Base-by-base conservation (phyloP, 2,329 filamentous ascomycete genomes). In the Rachicladosporium sp. region DNA sequence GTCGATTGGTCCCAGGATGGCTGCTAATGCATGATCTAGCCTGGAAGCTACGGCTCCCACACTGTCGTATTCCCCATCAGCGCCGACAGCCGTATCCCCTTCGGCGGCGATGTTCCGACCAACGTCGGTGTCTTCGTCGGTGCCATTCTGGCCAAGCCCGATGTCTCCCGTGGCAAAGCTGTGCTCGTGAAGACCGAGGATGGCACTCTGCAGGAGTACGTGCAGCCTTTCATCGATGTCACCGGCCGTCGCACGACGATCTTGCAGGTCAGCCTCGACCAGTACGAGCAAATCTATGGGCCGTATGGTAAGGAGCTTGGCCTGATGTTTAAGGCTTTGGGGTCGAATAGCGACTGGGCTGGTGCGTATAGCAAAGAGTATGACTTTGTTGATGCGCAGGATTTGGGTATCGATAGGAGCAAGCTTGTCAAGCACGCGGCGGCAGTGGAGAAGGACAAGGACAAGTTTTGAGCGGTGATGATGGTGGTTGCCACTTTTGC, bases 61-160 rank as follows among this genome's bases (percentile, higher is more conserved):
- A 12, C 43, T 10, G 35, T n/a, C 21, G 35, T 43, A 23, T 41
- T 40, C 21, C 40, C 43, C 5, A 33, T 31, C 9, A 34, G 33
- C 7, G 29, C 40, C 11, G 30, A 31, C 10, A 30, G 31, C 10
- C 35, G 29, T 4, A 10, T 40, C 11, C 37, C 37, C 29, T 39
- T 15, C 31, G 35, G 34, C 23, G 35, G 40, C 32, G 41, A 45
- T 29, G 40, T 40, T 9, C 34, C 36, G 10, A 19, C 40, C 36
- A 45, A 45, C 35, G 37, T 36, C 30, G 43, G 43, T 9, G 8
- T 29, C 30, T 40, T 40, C 29, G 43, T 45, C 21, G 19, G 40
- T 27, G 41, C 43, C 21, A 41, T 45, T 31, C 23, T 45, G 10
- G 31, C 36, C 23, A 42, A 45, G 12, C 40, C 43, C 9, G 40